Percentiles rank a stretch among this genome's conserved stretches.
phyloP scores from a whole-genome alignment of 805 yeast species.

The Cyberlindnera bimundalis region DNA sequence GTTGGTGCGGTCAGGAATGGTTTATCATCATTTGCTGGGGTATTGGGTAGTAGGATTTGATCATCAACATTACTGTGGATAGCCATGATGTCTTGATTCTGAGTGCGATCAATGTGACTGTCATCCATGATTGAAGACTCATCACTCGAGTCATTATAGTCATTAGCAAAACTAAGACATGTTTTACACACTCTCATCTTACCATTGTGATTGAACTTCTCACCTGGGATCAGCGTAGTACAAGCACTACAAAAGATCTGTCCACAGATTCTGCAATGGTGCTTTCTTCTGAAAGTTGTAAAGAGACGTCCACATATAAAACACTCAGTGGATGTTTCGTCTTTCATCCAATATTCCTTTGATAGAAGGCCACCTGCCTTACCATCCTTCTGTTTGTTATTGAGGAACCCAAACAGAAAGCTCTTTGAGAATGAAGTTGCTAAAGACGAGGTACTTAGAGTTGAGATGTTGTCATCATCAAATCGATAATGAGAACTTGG shows the following conservation, averaged over 20 bases:
- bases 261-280: constrained; percentile 95
- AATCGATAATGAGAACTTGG: constrained; percentile 21
- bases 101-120: constrained; percentile 23
- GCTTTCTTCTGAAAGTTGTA: constrained; percentile 84
- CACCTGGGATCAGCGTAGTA: constrained; percentile 67
- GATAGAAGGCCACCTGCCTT: constrained; percentile 31
- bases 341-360: constrained; percentile 93
- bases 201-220: constrained; percentile 59
- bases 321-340: constrained; percentile 86
- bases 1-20: constrained; percentile 39
- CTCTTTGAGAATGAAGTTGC: constrained; percentile 41
- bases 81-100: constrained; percentile 15
- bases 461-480: constrained; percentile 34
- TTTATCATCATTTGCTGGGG: constrained; percentile 21
- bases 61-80: constrained; percentile 17
- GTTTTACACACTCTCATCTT: constrained; percentile 74
- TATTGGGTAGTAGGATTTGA: constrained; percentile 14
- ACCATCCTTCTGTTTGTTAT: constrained; percentile 28
- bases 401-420: constrained; percentile 40
- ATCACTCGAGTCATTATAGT: constrained; percentile 73
- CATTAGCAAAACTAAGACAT: constrained; percentile 59
- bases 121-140: constrained; percentile 45
- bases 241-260: constrained; percentile 89
- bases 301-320: constrained; percentile 77
- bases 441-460: constrained; percentile 38